Base-by-base conservation (phyloP, 345 rosid genomes). In the Odontarrhena argentea region DNA sequence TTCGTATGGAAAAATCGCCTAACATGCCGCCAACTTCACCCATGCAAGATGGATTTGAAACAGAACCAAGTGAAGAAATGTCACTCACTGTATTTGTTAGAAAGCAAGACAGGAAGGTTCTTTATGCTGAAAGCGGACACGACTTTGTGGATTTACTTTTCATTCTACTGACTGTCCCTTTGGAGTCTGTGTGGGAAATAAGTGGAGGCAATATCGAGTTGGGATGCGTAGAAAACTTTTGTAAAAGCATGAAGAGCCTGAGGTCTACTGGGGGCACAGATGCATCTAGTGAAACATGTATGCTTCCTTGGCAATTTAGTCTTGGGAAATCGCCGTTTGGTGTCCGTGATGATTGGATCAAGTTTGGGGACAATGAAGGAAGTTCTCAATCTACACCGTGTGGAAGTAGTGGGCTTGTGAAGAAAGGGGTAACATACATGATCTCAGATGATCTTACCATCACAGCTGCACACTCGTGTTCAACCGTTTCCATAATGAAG, bases 111-210 rank as follows among this genome's bases (percentile, higher is more conserved):
- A 51, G 5, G 11, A 61, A 60, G 52, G 15, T 69, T 15, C 22
- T 69, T 28, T 50, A 15, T 12, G 60, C 26, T n/a, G 59, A 60
- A 60, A 37, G 48, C 41, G 57, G 7, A 7, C 12, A 68, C 24
- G 71, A 67, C 7, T 67, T 55, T 22, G 44, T 67, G 18, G 61
- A 67, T 55, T 10, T 55, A 26, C 55, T 67, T 4, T 48, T 55
- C 36, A 67, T 32, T 11, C 43, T 55, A 14, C 46, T 67, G 11
- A 53, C 42, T 36, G 3, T 67, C 6, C 55, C 71, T 46, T 11
- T 67, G 24, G 71, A 24, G 9, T 22, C 8, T 34, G 22, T 55
- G 11, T 43, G 51, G 43, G 15, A 45, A 30, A 7, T 4, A 28
- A 15, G 24, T 8, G 45, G 63, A 37, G 28, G 11, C 22, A 43